Percentiles rank a stretch among this genome's conserved stretches.
phyloP scores from a whole-genome alignment of 2,329 filamentous ascomycete species.

The Pezicula radicicola region DNA sequence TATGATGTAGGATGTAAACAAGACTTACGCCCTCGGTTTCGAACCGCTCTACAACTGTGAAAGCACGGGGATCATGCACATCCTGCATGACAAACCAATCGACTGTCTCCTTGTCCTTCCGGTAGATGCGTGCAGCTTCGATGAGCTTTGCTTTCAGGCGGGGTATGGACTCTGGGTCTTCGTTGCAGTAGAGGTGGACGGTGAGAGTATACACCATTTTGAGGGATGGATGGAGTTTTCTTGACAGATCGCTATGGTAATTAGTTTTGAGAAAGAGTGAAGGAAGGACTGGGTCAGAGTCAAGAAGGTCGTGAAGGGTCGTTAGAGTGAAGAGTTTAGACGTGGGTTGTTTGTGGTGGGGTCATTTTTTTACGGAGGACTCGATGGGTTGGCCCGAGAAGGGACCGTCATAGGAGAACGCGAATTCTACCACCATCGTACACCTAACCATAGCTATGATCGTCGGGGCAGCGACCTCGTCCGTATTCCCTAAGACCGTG shows the following conservation, averaged over 20 bases:
- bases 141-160: slow-evolving; percentile 71
- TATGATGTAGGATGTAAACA: neutral
- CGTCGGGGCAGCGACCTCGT: no score
- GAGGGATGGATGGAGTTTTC: neutral
- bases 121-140: slow-evolving; percentile 72
- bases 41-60: slow-evolving; percentile 75
- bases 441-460: no score
- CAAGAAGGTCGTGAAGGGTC: neutral
- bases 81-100: slow-evolving; percentile 78
- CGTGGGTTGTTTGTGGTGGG: neutral
- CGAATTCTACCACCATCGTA: no score
- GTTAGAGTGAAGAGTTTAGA: neutral
- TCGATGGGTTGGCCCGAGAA: no score
- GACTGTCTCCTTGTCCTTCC: slow-evolving; percentile 66
- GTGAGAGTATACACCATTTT: slow-evolving; percentile 68
- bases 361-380: neutral
- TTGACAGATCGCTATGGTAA: neutral
- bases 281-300: neutral
- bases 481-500: no score
- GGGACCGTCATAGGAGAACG: no score
- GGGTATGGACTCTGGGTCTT: slow-evolving; percentile 58
- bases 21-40: slow-evolving; percentile 57
- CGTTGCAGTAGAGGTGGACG: slow-evolving; percentile 68
- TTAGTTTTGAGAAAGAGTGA: neutral
- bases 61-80: slow-evolving; percentile 62